A percentile compares a stretch with the other conserved stretches of the same genome.
phyloP scores from a whole-genome alignment of 768 basidiomycete genomes.

The Boletales sp. region DNA sequence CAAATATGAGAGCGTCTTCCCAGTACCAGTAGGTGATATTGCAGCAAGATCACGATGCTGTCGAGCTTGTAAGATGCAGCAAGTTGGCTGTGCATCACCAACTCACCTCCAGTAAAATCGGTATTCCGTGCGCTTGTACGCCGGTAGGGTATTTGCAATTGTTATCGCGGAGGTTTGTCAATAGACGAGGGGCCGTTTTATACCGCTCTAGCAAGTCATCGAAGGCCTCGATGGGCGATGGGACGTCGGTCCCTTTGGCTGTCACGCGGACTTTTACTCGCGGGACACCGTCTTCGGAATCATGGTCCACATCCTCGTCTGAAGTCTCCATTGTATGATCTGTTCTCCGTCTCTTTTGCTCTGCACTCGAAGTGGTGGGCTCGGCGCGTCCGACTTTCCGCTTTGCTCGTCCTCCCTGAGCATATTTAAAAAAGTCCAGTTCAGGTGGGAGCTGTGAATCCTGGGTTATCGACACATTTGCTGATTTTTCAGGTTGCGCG shows the following conservation, averaged over 20 bases:
- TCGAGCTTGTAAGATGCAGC: background rate
- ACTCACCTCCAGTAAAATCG: conserved; percentile 74
- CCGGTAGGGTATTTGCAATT: conserved; percentile 71
- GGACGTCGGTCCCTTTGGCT: conserved; percentile 70
- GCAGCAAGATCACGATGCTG: conserved; percentile 86
- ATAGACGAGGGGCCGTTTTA: conserved; percentile 52
- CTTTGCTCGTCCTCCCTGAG: conserved; percentile 52
- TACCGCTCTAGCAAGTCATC: conserved; percentile 56
- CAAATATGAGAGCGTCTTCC: conserved; percentile 93
- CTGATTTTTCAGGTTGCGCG: conserved; percentile 19
- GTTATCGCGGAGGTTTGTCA: conserved; percentile 59
- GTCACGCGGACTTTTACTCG: conserved; percentile 60
- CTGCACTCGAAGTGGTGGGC: conserved; percentile 10
- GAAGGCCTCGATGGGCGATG: conserved; percentile 56
- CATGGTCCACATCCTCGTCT: conserved; percentile 20
- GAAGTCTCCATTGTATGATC: conserved; percentile 22
- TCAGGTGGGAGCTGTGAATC: conserved; percentile 64
- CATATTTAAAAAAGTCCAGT: conserved; percentile 92
- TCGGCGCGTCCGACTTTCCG: conserved; percentile 38
- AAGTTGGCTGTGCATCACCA: conserved; percentile 1
- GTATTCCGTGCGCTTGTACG: conserved; percentile 77
- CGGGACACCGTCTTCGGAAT: conserved; percentile 19
- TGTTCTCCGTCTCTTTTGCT: conserved; percentile 29
- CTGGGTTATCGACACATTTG: conserved; percentile 19
- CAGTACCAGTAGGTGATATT: conserved; percentile 95